phyloP scores from a whole-genome alignment of 108 stramenopile species.

The Cyclotella choctawhatcheeana region DNA sequence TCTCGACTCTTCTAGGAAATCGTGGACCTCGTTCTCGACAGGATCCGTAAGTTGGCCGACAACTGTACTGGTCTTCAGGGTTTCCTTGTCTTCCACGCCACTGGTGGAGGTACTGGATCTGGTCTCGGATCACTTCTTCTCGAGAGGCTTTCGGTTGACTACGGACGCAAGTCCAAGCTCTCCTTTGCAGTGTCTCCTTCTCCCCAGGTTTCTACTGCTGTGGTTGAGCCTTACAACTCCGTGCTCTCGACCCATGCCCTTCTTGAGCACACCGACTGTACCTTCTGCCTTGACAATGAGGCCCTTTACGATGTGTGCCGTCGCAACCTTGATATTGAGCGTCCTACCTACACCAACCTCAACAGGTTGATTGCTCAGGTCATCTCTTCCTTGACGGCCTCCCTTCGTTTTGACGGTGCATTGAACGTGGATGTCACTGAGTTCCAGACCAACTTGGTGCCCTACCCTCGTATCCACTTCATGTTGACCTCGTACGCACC shows the following conservation, averaged over 20 bases:
- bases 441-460: conserved; percentile 98
- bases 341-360: conserved; percentile 95
- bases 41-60: conserved; percentile 98
- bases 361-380: conserved; percentile 95
- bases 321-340: conserved; percentile 93
- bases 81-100: conserved; percentile 99
- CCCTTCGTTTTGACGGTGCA: conserved; percentile 95
- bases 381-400: conserved; percentile 91
- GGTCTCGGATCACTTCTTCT: conserved; percentile 98
- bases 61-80: conserved; percentile 99
- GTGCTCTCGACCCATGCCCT: conserved; percentile 95
- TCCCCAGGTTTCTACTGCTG: conserved; percentile 94
- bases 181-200: conserved; percentile 96
- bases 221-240: conserved; percentile 97
- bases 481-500: conserved; percentile 96
- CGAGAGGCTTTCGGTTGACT: conserved; percentile 98
- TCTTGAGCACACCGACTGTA: conserved; percentile 95
- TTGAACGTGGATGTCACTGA: conserved; percentile 96
- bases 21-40: conserved; percentile 97
- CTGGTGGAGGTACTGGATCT: conserved; percentile 99
- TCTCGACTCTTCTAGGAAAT: conserved; percentile 70
- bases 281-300: conserved; percentile 96
- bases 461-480: conserved; percentile 96
- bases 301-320: conserved; percentile 96
- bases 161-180: conserved; percentile 99